Evolutionary conservation across 257 asterid species (phyloP), one percentile per base, ranked within the genome.

Genomic region (Verbena officinalis): DNA sequence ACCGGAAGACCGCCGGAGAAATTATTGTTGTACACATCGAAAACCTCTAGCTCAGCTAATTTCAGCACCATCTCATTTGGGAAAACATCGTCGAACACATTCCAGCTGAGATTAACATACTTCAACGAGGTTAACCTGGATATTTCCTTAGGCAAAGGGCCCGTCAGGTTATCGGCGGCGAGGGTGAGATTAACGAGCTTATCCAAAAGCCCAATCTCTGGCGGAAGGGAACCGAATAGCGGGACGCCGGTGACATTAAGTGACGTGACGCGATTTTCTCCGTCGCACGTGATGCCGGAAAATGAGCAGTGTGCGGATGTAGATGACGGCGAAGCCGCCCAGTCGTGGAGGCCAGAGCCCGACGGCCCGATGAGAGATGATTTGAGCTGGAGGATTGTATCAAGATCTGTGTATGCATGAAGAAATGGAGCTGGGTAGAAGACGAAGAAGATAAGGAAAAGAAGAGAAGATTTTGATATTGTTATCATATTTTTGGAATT

Each of bases 21-120:
- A 16, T 86, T 71, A 9, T 91, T 91, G 62, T 88, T 81, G 62
- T 88, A 91, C 2, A 82, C 64, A 31, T 79, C 90, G 38, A 91
- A 69, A 4, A 64, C 76, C 53, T 83, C 90, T 23, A 90, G 81
- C 5, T 77, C 54, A 0, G 64, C 17, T 43, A 87, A 57, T 7
- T 75, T 76, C 53, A 55, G 33, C 76, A 83, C 57, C 51, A 87
- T 46, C 62, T 74, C 76, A 1, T 76, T 62, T 0, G 74, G 75
- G 12, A 87, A 57, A 6, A 43, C 65, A 8, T 95, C 91, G 60
- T 1, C 8, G 34, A 87, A 73, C 5, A 13, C 7, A 54, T 90
- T 90, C 31, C 60, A 42, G 24, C 88, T 78, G 54, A 90, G 72
- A 57, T 90, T 77, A 19, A 90, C 24, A 43, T 38, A 39, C 27